A percentile compares a stretch with the other conserved stretches of the same genome.
Evolutionary conservation across 176 grass and related monocot species (phyloP).

Genomic region (Juncus inflexus): DNA sequence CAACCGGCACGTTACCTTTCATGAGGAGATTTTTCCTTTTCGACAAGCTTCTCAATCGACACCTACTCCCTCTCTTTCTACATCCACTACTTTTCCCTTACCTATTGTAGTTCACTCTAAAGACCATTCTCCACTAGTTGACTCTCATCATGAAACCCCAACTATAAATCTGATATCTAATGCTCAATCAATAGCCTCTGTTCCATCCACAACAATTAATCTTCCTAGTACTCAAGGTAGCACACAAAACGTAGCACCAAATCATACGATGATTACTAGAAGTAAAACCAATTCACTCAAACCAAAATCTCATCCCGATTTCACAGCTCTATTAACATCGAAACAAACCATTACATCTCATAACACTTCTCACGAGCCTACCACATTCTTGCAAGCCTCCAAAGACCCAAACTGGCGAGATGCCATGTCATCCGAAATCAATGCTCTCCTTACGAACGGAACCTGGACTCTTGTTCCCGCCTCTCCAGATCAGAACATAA

Average conservation of each 20-base stretch:
- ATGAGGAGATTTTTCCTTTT: not conserved
- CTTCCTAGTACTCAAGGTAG: too few species aligned
- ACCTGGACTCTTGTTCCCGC: not conserved
- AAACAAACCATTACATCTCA: not conserved
- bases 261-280: not conserved
- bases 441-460: not conserved
- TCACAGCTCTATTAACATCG: not conserved
- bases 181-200: not conserved
- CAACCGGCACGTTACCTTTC: not conserved
- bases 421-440: constrained; percentile 10
- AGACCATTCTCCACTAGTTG: not conserved
- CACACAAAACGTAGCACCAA: too few species aligned
- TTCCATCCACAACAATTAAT: not conserved
- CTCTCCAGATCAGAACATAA: not conserved
- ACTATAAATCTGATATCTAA: too few species aligned
- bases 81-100: not conserved
- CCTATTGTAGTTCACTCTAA: not conserved
- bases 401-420: not conserved
- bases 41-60: too few species aligned
- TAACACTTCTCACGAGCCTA: not conserved
- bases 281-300: constrained; percentile 1
- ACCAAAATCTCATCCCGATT: not conserved
- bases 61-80: too few species aligned
- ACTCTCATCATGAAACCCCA: too few species aligned
- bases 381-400: not conserved